A percentile compares a stretch with the other conserved stretches of the same genome.
phyloP scores from a whole-genome alignment of 805 yeast genomes.

The Cyberlindnera mycetangii region DNA sequence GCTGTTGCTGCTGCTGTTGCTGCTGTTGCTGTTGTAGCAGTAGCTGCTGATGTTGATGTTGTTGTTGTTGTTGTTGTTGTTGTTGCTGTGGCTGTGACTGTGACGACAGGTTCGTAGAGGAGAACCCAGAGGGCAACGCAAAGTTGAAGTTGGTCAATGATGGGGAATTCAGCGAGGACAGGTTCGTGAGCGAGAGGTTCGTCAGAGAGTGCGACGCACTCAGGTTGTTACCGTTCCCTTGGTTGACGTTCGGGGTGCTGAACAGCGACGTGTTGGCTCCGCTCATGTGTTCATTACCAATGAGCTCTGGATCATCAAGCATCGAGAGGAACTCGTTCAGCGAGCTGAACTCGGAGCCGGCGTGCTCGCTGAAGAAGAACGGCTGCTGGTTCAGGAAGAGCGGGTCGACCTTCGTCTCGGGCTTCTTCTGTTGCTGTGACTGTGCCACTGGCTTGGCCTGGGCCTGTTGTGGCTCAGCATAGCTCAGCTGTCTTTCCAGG shows the following conservation, averaged over 20 bases:
- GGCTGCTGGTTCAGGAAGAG: slow-evolving; percentile 52
- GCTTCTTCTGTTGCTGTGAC: slow-evolving; percentile 4
- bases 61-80: slow-evolving; percentile 11
- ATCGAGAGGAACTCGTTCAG: slow-evolving; percentile 84
- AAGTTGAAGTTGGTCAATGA: slow-evolving; percentile 17
- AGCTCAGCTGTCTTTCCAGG: slow-evolving; percentile 18
- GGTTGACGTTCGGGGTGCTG: slow-evolving; percentile 8
- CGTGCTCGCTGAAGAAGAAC: slow-evolving; percentile 84
- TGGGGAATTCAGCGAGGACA: slow-evolving; percentile 25
- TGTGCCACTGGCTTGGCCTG: slow-evolving; percentile 3
- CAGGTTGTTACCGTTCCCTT: slow-evolving; percentile 8
- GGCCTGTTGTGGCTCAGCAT: not conserved
- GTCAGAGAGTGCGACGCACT: slow-evolving; percentile 28
- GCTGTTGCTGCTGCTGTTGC: slow-evolving; percentile 10
- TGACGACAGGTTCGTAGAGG: slow-evolving; percentile 6
- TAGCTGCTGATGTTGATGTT: slow-evolving; percentile 9
- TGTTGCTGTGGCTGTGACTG: slow-evolving; percentile 15
- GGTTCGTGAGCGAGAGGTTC: slow-evolving; percentile 25
- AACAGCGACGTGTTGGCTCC: slow-evolving; percentile 9
- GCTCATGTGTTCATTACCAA: slow-evolving; percentile 35
- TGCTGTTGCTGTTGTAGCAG: slow-evolving; percentile 6
- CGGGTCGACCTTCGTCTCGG: slow-evolving; percentile 15
- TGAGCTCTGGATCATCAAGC: slow-evolving; percentile 82
- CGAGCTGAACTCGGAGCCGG: slow-evolving; percentile 88
- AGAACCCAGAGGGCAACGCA: slow-evolving; percentile 6